Conservation (phyloP, 331 rosid species). For the Malus hybrid region DNA sequence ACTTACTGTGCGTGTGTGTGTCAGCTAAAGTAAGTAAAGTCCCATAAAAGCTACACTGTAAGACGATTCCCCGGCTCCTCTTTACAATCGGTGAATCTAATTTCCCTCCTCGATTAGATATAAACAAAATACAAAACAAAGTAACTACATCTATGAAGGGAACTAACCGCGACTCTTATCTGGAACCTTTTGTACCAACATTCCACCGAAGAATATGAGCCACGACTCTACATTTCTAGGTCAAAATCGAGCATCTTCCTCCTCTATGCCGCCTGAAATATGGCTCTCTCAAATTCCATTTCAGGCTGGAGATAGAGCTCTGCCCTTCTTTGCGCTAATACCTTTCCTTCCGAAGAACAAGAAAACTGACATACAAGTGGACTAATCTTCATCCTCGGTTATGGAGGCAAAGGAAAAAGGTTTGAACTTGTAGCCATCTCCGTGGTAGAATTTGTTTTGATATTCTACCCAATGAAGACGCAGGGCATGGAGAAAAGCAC, state of each 20-base stretch:
- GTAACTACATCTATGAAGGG: conserved; percentile 3
- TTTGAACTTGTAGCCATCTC: conserved; percentile 93
- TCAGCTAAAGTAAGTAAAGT: conserved; percentile 27
- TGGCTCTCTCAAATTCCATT: conserved; percentile 18
- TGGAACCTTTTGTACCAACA: conserved; percentile 24
- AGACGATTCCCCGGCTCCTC: conserved; percentile 40
- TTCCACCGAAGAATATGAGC: conserved; percentile 37
- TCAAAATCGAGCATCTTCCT: conserved; percentile 38
- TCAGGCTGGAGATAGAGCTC: conserved; percentile 12
- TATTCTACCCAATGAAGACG: conserved; percentile 99
- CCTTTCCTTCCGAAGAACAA: conserved; percentile 16
- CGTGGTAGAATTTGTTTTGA: conserved; percentile 90
- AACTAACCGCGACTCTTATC: conserved; percentile 24
- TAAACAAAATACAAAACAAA: conserved; percentile 1
- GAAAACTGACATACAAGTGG: not conserved
- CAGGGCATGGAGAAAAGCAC: conserved; percentile 98
- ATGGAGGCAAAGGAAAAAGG: conserved; percentile 81
- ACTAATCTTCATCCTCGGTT: conserved; percentile 77
- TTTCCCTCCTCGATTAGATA: not conserved
- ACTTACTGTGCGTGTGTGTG: conserved; percentile 23
- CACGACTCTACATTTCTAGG: conserved; percentile 37
- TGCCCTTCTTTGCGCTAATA: conserved; percentile 2
- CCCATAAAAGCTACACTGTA: conserved; percentile 30
- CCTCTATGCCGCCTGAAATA: conserved; percentile 27
- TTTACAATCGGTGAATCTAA: conserved; percentile 44